A percentile compares a stretch with the other conserved stretches of the same genome.
Evolutionary conservation across 495 filamentous ascomycete species (phyloP).

Genomic region (Penicillium samsonianum): DNA sequence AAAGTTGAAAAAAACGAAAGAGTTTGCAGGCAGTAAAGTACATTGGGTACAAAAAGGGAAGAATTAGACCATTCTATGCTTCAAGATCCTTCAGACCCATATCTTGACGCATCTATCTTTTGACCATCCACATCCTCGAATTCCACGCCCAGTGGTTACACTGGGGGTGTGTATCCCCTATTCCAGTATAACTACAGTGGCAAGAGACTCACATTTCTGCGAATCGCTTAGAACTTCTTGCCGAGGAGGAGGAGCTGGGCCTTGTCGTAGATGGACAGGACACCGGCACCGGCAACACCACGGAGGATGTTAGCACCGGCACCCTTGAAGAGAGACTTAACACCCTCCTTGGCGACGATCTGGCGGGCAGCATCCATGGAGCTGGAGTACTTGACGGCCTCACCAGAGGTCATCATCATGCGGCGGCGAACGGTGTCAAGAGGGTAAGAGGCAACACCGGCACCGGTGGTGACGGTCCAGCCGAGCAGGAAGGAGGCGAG

Average conservation of each 20-base stretch:
- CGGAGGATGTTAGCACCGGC: conserved; percentile 99
- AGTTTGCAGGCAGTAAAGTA: conserved; percentile 60
- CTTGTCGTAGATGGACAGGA: conserved; percentile 99
- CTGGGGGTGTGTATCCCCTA: conserved; percentile 36
- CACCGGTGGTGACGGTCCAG: conserved; percentile 99
- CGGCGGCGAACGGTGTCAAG: conserved; percentile 99
- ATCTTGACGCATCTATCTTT: conserved; percentile 55
- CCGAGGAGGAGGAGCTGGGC: conserved; percentile 98
- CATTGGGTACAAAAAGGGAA: conserved; percentile 51
- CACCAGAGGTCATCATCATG: conserved; percentile 99
- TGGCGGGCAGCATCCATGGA: conserved; percentile 92
- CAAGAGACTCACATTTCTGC: conserved; percentile 17
- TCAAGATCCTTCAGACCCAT: conserved; percentile 43
- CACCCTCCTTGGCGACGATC: conserved; percentile 96
- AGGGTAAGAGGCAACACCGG: conserved; percentile 99
- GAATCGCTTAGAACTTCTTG: conserved; percentile 92
- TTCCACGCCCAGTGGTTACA: conserved; percentile 31
- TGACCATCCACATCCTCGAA: conserved; percentile 39
- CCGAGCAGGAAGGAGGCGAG: conserved; percentile 97
- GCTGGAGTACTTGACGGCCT: conserved; percentile 98
- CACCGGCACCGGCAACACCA: conserved; percentile 99
- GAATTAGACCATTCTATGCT: conserved; percentile 50
- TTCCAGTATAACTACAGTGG: conserved; percentile 37
- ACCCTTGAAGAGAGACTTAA: conserved; percentile 99
- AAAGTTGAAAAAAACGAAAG: conserved; percentile 41